A percentile compares a stretch with the other conserved stretches of the same genome.
Evolutionary conservation across 768 basidiomycete genomes (phyloP).

Genomic region (Pholiota molesta): DNA sequence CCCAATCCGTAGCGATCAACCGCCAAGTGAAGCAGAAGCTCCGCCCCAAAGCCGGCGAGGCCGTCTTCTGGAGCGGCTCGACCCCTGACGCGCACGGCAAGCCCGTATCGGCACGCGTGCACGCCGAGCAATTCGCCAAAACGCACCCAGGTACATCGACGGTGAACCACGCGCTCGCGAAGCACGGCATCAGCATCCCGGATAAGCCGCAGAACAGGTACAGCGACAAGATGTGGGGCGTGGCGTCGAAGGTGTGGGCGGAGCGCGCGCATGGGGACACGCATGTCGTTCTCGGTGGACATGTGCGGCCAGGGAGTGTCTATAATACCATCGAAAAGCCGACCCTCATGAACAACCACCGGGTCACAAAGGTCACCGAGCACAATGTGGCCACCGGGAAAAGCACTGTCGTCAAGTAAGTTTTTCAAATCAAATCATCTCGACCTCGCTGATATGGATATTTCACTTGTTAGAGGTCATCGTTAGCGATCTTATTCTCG

Average conservation of each 20-base stretch:
- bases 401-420: constrained; percentile 13
- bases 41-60: constrained; percentile 3
- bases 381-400: constrained; percentile 12
- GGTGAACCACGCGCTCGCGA: neutral
- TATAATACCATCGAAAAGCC: constrained; percentile 17
- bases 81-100: neutral
- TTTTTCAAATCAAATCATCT: no score
- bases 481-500: no score
- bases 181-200: constrained; percentile 9
- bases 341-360: constrained; percentile 11
- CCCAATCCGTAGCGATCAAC: neutral
- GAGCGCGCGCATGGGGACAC: constrained; percentile 7
- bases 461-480: no score
- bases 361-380: constrained; percentile 12
- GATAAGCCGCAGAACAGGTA: neutral
- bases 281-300: constrained; percentile 14
- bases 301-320: constrained; percentile 4
- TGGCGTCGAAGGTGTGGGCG: constrained; percentile 13
- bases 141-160: constrained; percentile 2
- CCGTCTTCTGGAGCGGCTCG: constrained; percentile 19
- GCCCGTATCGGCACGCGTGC: constrained; percentile 2
- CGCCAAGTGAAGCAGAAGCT: constrained; percentile 1
- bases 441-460: no score
- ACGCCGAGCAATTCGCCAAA: constrained; percentile 6
- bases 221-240: constrained; percentile 8